These are phyloP conservation scores for Hypoxylon sp. DNA, from an alignment of 2,329 filamentous ascomycete genomes.

Conservation along the genomic window DNA sequence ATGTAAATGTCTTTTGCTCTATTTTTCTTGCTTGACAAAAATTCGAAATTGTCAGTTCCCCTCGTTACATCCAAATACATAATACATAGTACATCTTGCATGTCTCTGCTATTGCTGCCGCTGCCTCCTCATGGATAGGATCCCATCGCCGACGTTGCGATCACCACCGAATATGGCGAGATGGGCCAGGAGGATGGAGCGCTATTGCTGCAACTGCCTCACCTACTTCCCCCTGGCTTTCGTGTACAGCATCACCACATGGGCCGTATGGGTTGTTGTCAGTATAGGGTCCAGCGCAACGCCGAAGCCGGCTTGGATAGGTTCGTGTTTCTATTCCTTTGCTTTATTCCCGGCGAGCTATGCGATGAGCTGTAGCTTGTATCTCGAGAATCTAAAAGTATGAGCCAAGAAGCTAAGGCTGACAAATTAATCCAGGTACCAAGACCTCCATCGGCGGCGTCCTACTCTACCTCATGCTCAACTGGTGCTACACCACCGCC, in stretches of 20 bases:
- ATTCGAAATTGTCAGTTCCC: conserved; percentile 19
- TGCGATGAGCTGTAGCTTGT: conserved; percentile 10
- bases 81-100: background rate
- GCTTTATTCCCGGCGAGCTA: background rate
- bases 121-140: conserved; percentile 45
- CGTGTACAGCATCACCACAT: conserved; percentile 90
- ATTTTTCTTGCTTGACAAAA: conserved; percentile 14
- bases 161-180: conserved; percentile 63
- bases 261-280: conserved; percentile 90
- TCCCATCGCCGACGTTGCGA: conserved; percentile 43
- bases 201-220: conserved; percentile 82
- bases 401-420: background rate
- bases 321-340: conserved; percentile 55
- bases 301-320: conserved; percentile 67
- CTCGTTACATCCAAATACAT: conserved; percentile 7
- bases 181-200: conserved; percentile 79
- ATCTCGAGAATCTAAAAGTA: background rate
- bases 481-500: conserved; percentile 90
- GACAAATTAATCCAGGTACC: conserved; percentile 57
- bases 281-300: conserved; percentile 74
- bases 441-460: conserved; percentile 73
- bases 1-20: conserved; percentile 31
- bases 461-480: conserved; percentile 80
- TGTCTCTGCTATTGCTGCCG: background rate
- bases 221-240: conserved; percentile 90